Evolutionary conservation across 108 stramenopile genomes (phyloP).

Genomic region (Chaetoceros tenuissimus): DNA sequence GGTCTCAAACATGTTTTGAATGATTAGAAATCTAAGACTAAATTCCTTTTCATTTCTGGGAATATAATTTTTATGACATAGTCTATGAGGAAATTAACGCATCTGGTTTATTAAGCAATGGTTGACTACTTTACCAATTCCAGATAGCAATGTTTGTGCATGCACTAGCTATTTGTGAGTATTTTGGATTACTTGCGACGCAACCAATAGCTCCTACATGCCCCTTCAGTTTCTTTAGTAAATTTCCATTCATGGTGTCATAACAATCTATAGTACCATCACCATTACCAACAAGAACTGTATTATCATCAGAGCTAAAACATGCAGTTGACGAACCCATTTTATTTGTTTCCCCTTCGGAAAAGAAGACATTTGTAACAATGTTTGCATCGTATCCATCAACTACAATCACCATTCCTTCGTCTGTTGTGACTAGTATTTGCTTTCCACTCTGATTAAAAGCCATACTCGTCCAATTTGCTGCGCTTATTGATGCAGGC

Average conservation of each 20-base stretch:
- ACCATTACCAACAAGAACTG: constrained; percentile 52
- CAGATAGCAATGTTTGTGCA: constrained; percentile 64
- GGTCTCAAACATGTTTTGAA: too few species aligned
- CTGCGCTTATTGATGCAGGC: constrained; percentile 23
- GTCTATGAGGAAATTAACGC: too few species aligned
- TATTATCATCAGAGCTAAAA: constrained; percentile 61
- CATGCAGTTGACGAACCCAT: constrained; percentile 32
- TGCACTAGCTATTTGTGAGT: constrained; percentile 54
- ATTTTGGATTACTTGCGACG: constrained; percentile 64
- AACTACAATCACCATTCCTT: constrained; percentile 40
- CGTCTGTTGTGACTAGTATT: constrained; percentile 42
- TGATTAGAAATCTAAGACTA: too few species aligned
- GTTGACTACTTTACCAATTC: constrained; percentile 36
- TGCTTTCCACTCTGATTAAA: constrained; percentile 75
- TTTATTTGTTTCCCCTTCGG: constrained; percentile 11
- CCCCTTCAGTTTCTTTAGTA: constrained; percentile 46
- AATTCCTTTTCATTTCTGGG: too few species aligned
- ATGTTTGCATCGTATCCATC: constrained; percentile 72
- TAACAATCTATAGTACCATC: constrained; percentile 60
- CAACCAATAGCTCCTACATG: constrained; percentile 40
- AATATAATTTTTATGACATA: too few species aligned
- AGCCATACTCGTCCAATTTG: constrained; percentile 41
- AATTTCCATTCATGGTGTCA: constrained; percentile 42
- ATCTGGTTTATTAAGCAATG: too few species aligned
- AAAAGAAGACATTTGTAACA: constrained; percentile 43